Percentiles rank a stretch among this genome's conserved stretches.
phyloP scores from a whole-genome alignment of 371 early-diverging fungal species.

The Mucor ambiguus region DNA sequence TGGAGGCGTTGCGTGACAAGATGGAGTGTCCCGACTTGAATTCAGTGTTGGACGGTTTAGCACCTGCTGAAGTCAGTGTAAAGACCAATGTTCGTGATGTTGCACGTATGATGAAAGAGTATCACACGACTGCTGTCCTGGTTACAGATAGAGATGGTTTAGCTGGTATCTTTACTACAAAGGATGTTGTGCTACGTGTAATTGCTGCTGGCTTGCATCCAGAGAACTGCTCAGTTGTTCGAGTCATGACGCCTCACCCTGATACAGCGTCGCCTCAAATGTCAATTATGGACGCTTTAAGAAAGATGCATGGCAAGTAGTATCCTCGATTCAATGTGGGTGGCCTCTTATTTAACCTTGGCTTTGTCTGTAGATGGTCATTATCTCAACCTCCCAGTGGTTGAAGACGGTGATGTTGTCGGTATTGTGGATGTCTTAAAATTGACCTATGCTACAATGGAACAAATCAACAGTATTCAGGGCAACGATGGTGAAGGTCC shows the following conservation, averaged over 20 bases:
- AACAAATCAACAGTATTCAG: constrained; percentile 56
- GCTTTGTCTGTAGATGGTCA: constrained; percentile 61
- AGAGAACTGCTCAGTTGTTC: constrained; percentile 80
- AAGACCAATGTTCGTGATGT: constrained; percentile 88
- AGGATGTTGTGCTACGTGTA: constrained; percentile 90
- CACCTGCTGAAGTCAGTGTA: constrained; percentile 67
- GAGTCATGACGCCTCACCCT: constrained; percentile 95
- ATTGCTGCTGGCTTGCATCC: constrained; percentile 90
- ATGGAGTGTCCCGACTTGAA: constrained; percentile 85
- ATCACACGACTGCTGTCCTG: constrained; percentile 84
- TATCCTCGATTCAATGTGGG: no score
- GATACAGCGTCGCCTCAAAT: constrained; percentile 79
- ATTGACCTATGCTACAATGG: constrained; percentile 77
- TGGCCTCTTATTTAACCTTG: no score
- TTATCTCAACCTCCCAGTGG: constrained; percentile 89
- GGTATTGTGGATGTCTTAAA: constrained; percentile 92
- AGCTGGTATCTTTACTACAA: constrained; percentile 86
- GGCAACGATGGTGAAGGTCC: constrained; percentile 43
- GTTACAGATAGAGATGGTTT: constrained; percentile 78
- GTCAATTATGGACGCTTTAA: constrained; percentile 84
- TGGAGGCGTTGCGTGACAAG: constrained; percentile 66
- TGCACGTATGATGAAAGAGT: constrained; percentile 82
- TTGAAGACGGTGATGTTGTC: constrained; percentile 68
- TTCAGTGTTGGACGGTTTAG: constrained; percentile 64
- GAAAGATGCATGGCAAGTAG: constrained; percentile 78